Evolutionary conservation across 2,329 filamentous ascomycete species (phyloP), one percentile per base, ranked within the genome.

Genomic region (Plectosphaerella plurivora): DNA sequence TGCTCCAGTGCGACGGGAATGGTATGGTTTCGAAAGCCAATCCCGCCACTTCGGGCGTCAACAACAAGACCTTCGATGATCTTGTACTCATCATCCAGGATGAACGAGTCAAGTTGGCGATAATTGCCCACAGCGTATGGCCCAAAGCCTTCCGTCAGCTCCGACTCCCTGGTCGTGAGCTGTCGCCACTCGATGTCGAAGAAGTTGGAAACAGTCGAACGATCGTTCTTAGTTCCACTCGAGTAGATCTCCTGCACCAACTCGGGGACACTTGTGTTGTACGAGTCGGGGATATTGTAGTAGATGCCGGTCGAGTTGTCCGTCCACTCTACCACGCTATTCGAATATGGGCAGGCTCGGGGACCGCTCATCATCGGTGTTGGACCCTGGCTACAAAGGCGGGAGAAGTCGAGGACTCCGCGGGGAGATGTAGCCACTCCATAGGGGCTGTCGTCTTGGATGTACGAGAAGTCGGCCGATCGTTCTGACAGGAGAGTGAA

Each of bases 21-120:
- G 0, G 68, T 75, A 53, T 76, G 73, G 54, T 76, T 76, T 22
- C 75, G 66, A 10, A 77, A 71, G 0, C 74, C 74, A 18, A 77
- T 63, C 0, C 73, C 71, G 0, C 74, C 73, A 16, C 61, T 63
- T 22, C 61, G 58, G 22, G 65, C 66, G 53, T 77, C 73, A 0
- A 76, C 68, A 8, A 77, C 59, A 4, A 77, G 60, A 1, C 74
- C 74, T 55, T 78, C 75, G 0, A 77, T 60, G 2, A 66, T 50
- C 22, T 63, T 50, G 14, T 68, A 56, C 1, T 51, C 57, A 10
- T 73, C 59, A 3, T 67, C 65, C 1, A 73, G 57, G 6, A 70
- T 55, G 7, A 73, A 55, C 6, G 58, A 65, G 9, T 62, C 56
- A 1, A 58, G 52, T 33, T 57, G 51, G 3, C 55, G 54, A 41